Evolutionary conservation across 2,329 filamentous ascomycete genomes (phyloP).

Genomic region (Septoria linicola): DNA sequence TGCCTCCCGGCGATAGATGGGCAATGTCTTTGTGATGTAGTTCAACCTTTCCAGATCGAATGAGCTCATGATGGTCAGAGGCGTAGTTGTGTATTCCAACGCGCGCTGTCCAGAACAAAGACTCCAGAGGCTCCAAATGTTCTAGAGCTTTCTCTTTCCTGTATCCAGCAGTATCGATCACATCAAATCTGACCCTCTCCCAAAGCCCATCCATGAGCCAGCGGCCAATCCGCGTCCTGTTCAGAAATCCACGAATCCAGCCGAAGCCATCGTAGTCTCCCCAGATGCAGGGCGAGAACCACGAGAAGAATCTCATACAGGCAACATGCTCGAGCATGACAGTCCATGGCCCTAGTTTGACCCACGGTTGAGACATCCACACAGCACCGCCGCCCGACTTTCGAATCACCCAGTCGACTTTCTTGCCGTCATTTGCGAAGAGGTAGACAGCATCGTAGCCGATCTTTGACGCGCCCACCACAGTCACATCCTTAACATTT

Average conservation of each 20-base stretch:
- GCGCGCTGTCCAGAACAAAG: constrained; percentile 53
- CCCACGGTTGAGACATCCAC: constrained; percentile 59
- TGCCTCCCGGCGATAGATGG: constrained; percentile 3
- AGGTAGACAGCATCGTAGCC: constrained; percentile 62
- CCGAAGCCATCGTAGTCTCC: constrained; percentile 61
- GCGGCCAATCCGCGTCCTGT: constrained; percentile 57
- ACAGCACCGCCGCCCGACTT: constrained; percentile 56
- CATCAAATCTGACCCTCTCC: constrained; percentile 55
- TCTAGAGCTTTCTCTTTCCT: constrained; percentile 42
- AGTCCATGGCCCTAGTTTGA: constrained; percentile 61
- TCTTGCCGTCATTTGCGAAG: constrained; percentile 50
- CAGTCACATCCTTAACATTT: constrained; percentile 45
- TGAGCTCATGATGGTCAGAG: constrained; percentile 54
- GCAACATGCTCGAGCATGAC: constrained; percentile 67
- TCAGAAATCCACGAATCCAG: constrained; percentile 54
- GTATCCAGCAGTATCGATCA: constrained; percentile 48
- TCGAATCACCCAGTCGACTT: constrained; percentile 59
- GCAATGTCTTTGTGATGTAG: constrained; percentile 54
- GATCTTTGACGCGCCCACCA: constrained; percentile 62
- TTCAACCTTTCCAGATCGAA: constrained; percentile 53
- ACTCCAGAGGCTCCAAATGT: constrained; percentile 42
- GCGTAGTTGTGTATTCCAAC: constrained; percentile 62
- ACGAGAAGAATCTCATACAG: constrained; percentile 65
- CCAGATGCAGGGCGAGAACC: constrained; percentile 75
- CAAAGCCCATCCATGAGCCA: constrained; percentile 57